A percentile compares a stretch with the other conserved stretches of the same genome.
Evolutionary conservation across 495 filamentous ascomycete species (phyloP).

Genomic region (Penicillium maclennaniae): DNA sequence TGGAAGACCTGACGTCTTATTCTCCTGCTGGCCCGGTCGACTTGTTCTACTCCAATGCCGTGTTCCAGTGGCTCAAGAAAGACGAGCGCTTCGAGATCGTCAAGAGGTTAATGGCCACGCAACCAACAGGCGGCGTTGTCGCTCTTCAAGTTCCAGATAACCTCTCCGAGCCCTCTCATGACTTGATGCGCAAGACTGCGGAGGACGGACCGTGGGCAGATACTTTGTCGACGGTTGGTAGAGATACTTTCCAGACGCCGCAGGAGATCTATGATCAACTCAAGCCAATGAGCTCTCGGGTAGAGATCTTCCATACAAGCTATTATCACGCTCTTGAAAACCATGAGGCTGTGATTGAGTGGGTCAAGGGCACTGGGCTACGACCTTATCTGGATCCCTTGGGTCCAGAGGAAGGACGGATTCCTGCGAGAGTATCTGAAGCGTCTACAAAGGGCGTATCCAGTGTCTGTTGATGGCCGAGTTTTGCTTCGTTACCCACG

Average conservation of each 20-base stretch:
- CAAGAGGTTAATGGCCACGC: constrained; percentile 33
- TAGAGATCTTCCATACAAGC: constrained; percentile 49
- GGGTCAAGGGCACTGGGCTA: constrained; percentile 54
- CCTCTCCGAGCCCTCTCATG: constrained; percentile 44
- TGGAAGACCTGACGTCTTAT: constrained; percentile 40
- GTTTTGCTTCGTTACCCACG: constrained; percentile 46
- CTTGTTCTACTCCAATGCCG: constrained; percentile 53
- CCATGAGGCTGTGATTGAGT: constrained; percentile 50
- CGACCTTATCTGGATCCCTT: constrained; percentile 47
- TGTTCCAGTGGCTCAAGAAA: constrained; percentile 51
- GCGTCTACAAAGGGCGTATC: constrained; percentile 35
- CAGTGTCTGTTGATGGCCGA: constrained; percentile 35
- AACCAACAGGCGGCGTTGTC: constrained; percentile 43
- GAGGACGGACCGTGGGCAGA: constrained; percentile 34
- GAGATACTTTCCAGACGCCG: constrained; percentile 45
- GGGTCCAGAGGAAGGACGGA: constrained; percentile 21
- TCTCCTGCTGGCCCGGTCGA: constrained; percentile 29
- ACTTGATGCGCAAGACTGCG: constrained; percentile 45
- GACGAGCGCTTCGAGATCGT: constrained; percentile 40
- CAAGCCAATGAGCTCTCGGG: constrained; percentile 32
- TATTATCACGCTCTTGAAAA: constrained; percentile 49
- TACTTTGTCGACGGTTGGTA: constrained; percentile 31
- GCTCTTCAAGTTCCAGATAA: constrained; percentile 56
- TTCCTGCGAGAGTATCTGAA: constrained; percentile 42
- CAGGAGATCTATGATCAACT: constrained; percentile 45